Percentiles rank a stretch among this genome's conserved stretches.
These are phyloP conservation scores for Coemansia asiatica DNA, from an alignment of 192 early-diverging fungal genomes.

Conservation along the genomic window DNA sequence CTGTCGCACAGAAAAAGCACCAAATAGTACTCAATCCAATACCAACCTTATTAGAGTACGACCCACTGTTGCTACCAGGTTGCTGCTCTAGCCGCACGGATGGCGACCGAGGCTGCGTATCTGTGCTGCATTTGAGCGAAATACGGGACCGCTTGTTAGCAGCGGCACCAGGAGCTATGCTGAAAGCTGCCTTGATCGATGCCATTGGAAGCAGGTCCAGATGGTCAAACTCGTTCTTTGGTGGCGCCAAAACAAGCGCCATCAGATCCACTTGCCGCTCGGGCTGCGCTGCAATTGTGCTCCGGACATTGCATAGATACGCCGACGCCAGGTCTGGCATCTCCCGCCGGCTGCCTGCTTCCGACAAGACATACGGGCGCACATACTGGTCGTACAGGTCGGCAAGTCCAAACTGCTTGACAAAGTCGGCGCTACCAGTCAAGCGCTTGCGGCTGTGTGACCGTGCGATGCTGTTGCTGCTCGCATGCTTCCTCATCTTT, in stretches of 20 bases:
- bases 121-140: conserved; percentile 30
- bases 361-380: conserved; percentile 28
- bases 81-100: not conserved
- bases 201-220: conserved; percentile 41
- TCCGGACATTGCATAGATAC: conserved; percentile 30
- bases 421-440: conserved; percentile 47
- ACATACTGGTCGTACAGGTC: conserved; percentile 43
- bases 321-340: conserved; percentile 38
- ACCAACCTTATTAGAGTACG: conserved; percentile 11
- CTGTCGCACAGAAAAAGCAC: conserved; percentile 7
- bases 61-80: not conserved
- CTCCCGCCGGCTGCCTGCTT: conserved; percentile 8
- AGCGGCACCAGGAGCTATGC: conserved; percentile 3
- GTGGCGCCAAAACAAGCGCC: conserved; percentile 42
- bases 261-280: conserved; percentile 21
- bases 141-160: conserved; percentile 35
- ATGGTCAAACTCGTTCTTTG: conserved; percentile 43
- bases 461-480: not conserved
- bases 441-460: conserved; percentile 12
- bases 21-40: not conserved
- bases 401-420: conserved; percentile 26
- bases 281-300: not conserved
- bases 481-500: conserved; percentile 3
- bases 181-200: conserved; percentile 35
- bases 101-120: conserved; percentile 6